Evolutionary conservation across 106 monocot species (phyloP), one percentile per base, ranked within the genome.

Genomic region (Platanthera zijinensis): DNA sequence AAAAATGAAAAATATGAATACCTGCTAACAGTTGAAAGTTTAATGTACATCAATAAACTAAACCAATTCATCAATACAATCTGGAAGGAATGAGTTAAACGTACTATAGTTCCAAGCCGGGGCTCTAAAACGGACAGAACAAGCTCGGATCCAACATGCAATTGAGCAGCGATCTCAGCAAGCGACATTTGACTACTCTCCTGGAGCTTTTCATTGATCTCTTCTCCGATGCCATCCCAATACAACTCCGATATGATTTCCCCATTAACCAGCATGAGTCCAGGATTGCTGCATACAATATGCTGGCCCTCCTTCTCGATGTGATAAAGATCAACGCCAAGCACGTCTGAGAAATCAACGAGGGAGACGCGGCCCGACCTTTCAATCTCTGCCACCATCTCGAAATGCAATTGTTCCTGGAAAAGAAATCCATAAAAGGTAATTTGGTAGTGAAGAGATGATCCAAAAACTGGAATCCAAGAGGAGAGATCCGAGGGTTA

Each of bases 111-210:
- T 75, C 89, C 93, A 61, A 96, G 84, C 22, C 90, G 89, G 17
- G 86, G 87, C 69, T 93, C 93, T 19, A 96, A 59, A 63, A 96
- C 77, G 56, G 89, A 85, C 19, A 87, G 47, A 52, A 89, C 77
- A 61, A 96, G 15, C 76, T 96, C 96, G 25, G 96, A 90, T 45
- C 93, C 87, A 73, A 96, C 80, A 30, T 91, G 89, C 69, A 91
- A 80, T 52, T 96, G 93, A 11, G 90, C 88, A 8, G 96, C 96
- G 48, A 96, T 83, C 81, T 96, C 93, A 0, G 93, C 93, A 46
- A 96, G 51, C 7, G 89, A 82, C 50, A 96, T 96, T 80, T 96
- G 96, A 62, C 96, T 93, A 59, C 93, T 89, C 78, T 96, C 93
- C 72, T 96, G 93, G 69, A 96, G 70, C 75, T 86, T 96, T 78